These are phyloP conservation scores for Podila clonocystis DNA, from an alignment of 192 early-diverging fungal species.

Conservation along the genomic window DNA sequence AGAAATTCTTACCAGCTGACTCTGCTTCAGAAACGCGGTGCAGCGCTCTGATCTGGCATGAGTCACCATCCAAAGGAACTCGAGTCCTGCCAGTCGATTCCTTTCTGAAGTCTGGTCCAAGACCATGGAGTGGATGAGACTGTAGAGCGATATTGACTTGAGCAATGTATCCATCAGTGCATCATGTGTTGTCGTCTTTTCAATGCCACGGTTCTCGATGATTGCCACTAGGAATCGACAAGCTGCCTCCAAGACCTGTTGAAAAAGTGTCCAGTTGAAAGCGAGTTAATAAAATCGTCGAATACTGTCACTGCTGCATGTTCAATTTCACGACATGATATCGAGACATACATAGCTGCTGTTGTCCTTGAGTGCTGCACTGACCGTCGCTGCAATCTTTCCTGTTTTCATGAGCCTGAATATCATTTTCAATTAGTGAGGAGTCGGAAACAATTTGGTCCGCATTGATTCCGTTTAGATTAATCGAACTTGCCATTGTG, in stretches of 20 bases:
- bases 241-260: slow-evolving; percentile 52
- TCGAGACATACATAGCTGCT: slow-evolving; percentile 54
- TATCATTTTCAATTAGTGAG: neutral
- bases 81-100: slow-evolving; percentile 52
- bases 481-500: slow-evolving; percentile 45
- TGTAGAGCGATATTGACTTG: slow-evolving; percentile 46
- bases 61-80: slow-evolving; percentile 57
- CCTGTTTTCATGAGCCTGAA: slow-evolving; percentile 52
- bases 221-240: slow-evolving; percentile 54
- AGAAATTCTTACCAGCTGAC: slow-evolving; percentile 43
- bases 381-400: slow-evolving; percentile 36
- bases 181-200: slow-evolving; percentile 28
- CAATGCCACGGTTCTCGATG: slow-evolving; percentile 49
- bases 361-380: slow-evolving; percentile 50
- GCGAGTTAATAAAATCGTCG: neutral
- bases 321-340: neutral
- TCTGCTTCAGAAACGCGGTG: slow-evolving; percentile 50
- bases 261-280: neutral
- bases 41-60: slow-evolving; percentile 35
- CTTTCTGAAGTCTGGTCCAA: slow-evolving; percentile 34
- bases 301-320: neutral
- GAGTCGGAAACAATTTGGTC: neutral
- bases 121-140: slow-evolving; percentile 44
- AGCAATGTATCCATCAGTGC: slow-evolving; percentile 40
- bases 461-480: neutral